phyloP scores from a whole-genome alignment of 2,329 filamentous ascomycete genomes.

The Sporothrix pallida region DNA sequence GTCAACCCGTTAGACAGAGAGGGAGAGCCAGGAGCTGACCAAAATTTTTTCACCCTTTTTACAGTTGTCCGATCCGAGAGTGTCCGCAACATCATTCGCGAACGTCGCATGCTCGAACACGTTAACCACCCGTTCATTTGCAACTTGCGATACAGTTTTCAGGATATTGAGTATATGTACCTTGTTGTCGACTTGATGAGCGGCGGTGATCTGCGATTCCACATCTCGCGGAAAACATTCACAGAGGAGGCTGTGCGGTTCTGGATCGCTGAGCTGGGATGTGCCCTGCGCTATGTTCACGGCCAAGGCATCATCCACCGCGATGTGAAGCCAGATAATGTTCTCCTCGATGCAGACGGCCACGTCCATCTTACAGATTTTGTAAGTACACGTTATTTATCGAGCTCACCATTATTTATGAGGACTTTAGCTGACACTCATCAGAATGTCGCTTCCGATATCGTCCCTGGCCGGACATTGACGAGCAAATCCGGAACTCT shows the following conservation, averaged over 20 bases:
- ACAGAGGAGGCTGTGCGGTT: conserved; percentile 96
- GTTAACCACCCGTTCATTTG: conserved; percentile 97
- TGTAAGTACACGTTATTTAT: conserved; percentile 58
- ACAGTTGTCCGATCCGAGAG: conserved; percentile 95
- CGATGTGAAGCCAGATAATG: conserved; percentile 92
- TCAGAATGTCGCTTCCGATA: conserved; percentile 95
- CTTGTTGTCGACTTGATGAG: conserved; percentile 98
- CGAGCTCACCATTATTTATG: too few species aligned
- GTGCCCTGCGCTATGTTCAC: conserved; percentile 87
- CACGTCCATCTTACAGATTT: conserved; percentile 98
- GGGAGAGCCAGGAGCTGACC: not conserved
- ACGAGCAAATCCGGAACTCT: conserved; percentile 97
- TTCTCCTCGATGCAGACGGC: conserved; percentile 83
- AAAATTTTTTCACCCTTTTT: conserved; percentile 36
- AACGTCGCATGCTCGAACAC: conserved; percentile 97
- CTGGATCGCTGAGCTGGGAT: conserved; percentile 94
- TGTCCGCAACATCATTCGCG: conserved; percentile 96
- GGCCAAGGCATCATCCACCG: conserved; percentile 86
- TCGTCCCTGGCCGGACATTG: conserved; percentile 78
- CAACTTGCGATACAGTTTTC: conserved; percentile 98
- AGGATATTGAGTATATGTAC: conserved; percentile 99
- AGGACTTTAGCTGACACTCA: conserved; percentile 15
- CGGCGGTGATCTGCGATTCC: conserved; percentile 93
- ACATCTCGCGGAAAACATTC: conserved; percentile 97
- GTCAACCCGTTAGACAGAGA: too few species aligned